Percentiles rank a stretch among this genome's conserved stretches.
Evolutionary conservation across 1,284 basidiomycete species (phyloP).

Genomic region (Apiotrichum domesticum): DNA sequence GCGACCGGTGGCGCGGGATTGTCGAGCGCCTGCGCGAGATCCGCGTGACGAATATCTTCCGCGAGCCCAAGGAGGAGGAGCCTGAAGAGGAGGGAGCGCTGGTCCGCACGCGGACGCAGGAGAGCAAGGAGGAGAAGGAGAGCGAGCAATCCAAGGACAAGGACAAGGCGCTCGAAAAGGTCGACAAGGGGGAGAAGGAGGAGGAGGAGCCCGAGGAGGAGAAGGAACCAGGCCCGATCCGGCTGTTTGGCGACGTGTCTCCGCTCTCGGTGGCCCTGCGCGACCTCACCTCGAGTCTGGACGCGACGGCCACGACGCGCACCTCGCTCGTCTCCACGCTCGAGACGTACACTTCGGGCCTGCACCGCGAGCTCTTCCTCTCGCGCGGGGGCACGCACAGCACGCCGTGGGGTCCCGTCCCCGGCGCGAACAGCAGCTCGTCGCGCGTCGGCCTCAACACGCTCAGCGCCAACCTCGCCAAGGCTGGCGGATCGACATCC

Average conservation of each 20-base stretch:
- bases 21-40: conserved; percentile 19
- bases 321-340: conserved; percentile 41
- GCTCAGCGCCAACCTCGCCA: conserved; percentile 28
- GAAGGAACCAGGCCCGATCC: background rate
- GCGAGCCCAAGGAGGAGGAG: conserved; percentile 1
- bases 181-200: no score
- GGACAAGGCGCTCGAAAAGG: background rate
- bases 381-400: conserved; percentile 5
- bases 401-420: conserved; percentile 6
- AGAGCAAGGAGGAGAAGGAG: background rate
- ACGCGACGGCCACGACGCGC: conserved; percentile 43
- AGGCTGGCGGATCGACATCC: conserved; percentile 15
- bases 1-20: conserved; percentile 19
- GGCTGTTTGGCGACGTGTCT: conserved; percentile 10
- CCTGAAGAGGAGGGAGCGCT: background rate
- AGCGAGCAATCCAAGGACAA: background rate
- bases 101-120: background rate
- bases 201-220: conserved; percentile 1
- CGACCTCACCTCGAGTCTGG: conserved; percentile 24
- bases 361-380: conserved; percentile 36
- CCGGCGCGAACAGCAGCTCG: background rate
- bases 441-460: conserved; percentile 29
- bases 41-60: conserved; percentile 18
- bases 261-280: conserved; percentile 20
- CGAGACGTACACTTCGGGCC: conserved; percentile 37